Base-by-base conservation (phyloP, 2,329 filamentous ascomycete species). In the Aspergillus sp. region DNA sequence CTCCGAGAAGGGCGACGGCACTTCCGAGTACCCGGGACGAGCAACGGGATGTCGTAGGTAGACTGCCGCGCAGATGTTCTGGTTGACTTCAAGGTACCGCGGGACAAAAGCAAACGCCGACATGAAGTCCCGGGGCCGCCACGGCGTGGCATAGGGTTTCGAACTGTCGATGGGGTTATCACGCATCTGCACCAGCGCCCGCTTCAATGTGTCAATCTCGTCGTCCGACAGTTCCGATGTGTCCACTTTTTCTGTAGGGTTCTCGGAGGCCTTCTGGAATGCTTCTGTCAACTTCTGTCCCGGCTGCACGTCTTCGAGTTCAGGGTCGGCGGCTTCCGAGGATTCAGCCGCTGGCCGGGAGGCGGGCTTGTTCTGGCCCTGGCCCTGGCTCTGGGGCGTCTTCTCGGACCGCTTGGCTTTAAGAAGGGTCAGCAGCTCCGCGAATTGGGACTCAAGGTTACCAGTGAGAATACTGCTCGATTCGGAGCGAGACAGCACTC, bases 31-130 rank as follows among this genome's bases (percentile, higher is more conserved):
- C 7, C 90, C 89, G 2, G 84, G 84, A 50, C 90, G 78, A 28
- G 88, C 93, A 39, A 97, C 91, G 0, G 93, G 93, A 73, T 98
- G 91, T 48, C 93, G 80, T 52, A 98, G 73, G 67, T 98, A 98
- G 36, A 98, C 89, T 7, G 93, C 93, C 1, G 90, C 85, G 70
- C 93, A 98, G 59, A 97, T 86, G 62, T 90, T 94, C 68, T 94
- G 93, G 75, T 97, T 96, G 58, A 98, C 93, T 72, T 98, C 94
- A 50, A 98, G 80, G 68, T 97, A 98, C 45, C 86, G 77, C 7
- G 93, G 93, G 56, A 98, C 89, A 69, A 95, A 96, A 27, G 90
- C 89, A 69, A 98, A 98, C 0, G 90, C 83, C 44, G 80, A 77
- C 86, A 98, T 94, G 69, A 80, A 97, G 44, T 85, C 78, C 47